Evolutionary conservation across 495 filamentous ascomycete genomes (phyloP).

Genomic region (Neurospora africana): DNA sequence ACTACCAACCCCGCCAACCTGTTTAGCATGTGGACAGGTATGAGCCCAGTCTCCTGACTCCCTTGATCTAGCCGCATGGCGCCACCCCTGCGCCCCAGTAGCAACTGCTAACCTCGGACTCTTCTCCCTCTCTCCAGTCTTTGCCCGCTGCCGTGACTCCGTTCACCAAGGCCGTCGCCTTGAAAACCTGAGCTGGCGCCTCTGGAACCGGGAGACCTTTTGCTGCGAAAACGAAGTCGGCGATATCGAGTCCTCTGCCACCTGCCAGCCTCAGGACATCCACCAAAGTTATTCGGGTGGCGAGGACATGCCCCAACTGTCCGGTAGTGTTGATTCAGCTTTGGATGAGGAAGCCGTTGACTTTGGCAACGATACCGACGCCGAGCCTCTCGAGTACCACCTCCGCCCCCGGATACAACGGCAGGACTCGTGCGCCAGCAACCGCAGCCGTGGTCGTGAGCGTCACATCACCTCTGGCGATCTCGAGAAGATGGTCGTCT

Average conservation of each 20-base stretch:
- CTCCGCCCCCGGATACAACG: conserved; percentile 46
- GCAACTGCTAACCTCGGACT: conserved; percentile 4
- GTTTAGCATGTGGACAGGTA: conserved; percentile 97
- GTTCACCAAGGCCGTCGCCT: conserved; percentile 86
- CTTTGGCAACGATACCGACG: conserved; percentile 28
- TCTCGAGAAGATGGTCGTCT: conserved; percentile 81
- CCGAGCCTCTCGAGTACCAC: conserved; percentile 48
- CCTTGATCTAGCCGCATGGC: conserved; percentile 10
- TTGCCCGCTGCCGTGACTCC: conserved; percentile 88
- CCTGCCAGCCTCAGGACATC: conserved; percentile 39
- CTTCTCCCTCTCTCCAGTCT: conserved; percentile 51
- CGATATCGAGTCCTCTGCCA: conserved; percentile 24
- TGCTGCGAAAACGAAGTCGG: conserved; percentile 59
- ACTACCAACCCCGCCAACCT: conserved; percentile 86
- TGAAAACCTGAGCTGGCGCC: conserved; percentile 90
- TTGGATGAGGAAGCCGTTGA: conserved; percentile 68
- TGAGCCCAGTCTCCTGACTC: conserved; percentile 23
- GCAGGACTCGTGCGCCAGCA: conserved; percentile 44
- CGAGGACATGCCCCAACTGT: conserved; percentile 69
- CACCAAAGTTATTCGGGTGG: conserved; percentile 20
- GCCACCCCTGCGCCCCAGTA: conserved; percentile 2
- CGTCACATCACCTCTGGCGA: conserved; percentile 84
- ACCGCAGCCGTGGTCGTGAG: conserved; percentile 60
- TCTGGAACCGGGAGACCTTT: conserved; percentile 95
- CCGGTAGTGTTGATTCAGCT: conserved; percentile 81